A percentile compares a stretch with the other conserved stretches of the same genome.
Conservation (phyloP, 2,329 filamentous ascomycete genomes). For the Polychaeton citri region DNA sequence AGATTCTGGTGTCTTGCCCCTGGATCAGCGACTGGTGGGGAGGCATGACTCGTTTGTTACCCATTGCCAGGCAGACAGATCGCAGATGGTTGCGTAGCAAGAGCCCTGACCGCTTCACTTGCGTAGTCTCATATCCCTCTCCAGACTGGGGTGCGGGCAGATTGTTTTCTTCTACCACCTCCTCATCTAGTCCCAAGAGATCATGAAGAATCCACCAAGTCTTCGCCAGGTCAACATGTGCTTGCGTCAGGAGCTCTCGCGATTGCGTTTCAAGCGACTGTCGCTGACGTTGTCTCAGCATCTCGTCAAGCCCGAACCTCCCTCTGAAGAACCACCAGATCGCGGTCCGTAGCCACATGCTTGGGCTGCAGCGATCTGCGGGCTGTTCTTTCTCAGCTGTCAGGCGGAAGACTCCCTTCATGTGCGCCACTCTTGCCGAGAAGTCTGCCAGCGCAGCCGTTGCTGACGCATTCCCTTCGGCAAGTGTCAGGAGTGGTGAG, state of each 20-base stretch:
- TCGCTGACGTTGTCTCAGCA: conserved; percentile 43
- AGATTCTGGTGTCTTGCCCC: conserved; percentile 67
- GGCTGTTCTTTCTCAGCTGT: conserved; percentile 64
- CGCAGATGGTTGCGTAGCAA: conserved; percentile 34
- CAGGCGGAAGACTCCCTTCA: conserved; percentile 62
- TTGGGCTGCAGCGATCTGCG: conserved; percentile 46
- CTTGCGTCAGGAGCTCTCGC: conserved; percentile 51
- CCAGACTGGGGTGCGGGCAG: conserved; percentile 3
- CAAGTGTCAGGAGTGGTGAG: conserved; percentile 7
- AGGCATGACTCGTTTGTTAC: conserved; percentile 66
- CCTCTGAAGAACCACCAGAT: conserved; percentile 88
- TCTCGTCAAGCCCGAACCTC: conserved; percentile 58
- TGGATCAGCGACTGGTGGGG: conserved; percentile 53
- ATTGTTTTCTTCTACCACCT: conserved; percentile 3
- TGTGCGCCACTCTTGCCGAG: conserved; percentile 54
- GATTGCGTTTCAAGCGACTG: conserved; percentile 29
- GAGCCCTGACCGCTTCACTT: conserved; percentile 4
- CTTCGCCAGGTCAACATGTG: conserved; percentile 76
- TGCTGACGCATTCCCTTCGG: conserved; percentile 24
- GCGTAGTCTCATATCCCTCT: conserved; percentile 2
- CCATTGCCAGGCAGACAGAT: conserved; percentile 70
- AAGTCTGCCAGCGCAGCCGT: conserved; percentile 61
- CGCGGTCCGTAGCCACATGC: conserved; percentile 51
- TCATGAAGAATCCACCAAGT: conserved; percentile 60
- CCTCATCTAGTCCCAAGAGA: conserved; percentile 18